A percentile compares a stretch with the other conserved stretches of the same genome.
Evolutionary conservation across 78 protist genomes (phyloP).

Genomic region (Blattamonas nauphoetae): DNA sequence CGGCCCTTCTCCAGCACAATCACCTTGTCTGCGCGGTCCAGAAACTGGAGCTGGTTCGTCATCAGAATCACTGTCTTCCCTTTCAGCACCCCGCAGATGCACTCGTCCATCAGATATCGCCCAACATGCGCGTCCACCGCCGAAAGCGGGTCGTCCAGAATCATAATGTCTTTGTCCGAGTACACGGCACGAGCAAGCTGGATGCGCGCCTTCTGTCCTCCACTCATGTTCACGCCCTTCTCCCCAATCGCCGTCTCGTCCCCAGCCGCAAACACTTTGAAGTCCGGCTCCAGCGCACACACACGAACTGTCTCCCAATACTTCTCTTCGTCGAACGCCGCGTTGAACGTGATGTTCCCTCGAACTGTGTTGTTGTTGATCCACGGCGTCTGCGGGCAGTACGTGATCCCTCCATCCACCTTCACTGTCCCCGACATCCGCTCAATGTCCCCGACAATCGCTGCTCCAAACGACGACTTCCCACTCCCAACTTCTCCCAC

Average conservation of each 20-base stretch:
- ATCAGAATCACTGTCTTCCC: slow-evolving; percentile 18
- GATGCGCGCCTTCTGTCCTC: slow-evolving; percentile 61
- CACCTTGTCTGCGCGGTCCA: slow-evolving; percentile 37
- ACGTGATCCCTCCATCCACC: not conserved
- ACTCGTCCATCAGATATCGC: not conserved
- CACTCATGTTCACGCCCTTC: slow-evolving; percentile 47
- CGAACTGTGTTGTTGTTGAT: slow-evolving; percentile 60
- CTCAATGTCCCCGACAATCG: slow-evolving; percentile 60
- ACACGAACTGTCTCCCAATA: slow-evolving; percentile 19
- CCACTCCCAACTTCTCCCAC: slow-evolving; percentile 81
- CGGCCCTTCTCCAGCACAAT: slow-evolving; percentile 17
- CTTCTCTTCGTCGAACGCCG: slow-evolving; percentile 25
- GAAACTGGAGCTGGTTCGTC: slow-evolving; percentile 43
- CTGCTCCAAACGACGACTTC: slow-evolving; percentile 58
- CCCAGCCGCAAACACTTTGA: slow-evolving; percentile 36
- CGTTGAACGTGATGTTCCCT: slow-evolving; percentile 71
- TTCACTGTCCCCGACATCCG: not conserved
- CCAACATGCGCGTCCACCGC: slow-evolving; percentile 78
- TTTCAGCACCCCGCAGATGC: slow-evolving; percentile 2
- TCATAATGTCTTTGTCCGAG: slow-evolving; percentile 27
- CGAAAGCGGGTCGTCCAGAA: slow-evolving; percentile 66
- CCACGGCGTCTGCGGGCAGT: slow-evolving; percentile 60
- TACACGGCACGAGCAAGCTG: slow-evolving; percentile 86
- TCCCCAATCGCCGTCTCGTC: slow-evolving; percentile 55
- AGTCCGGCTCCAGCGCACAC: slow-evolving; percentile 49